Conservation (phyloP, 768 basidiomycete species). For the Boletus rubescentipes region DNA sequence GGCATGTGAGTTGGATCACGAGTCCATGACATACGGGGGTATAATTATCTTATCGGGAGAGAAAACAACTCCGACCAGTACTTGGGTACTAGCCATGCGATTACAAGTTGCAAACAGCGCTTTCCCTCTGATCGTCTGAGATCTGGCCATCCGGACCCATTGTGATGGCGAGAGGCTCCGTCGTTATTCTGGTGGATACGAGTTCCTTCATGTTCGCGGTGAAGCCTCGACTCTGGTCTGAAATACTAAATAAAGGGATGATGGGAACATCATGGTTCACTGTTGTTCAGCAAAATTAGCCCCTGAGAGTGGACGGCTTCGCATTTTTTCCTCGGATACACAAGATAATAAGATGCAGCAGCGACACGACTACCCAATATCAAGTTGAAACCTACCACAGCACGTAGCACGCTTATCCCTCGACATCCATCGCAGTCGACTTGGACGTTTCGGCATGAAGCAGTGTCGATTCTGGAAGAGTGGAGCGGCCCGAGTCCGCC, state of each 20-base stretch:
- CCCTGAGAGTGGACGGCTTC: background rate
- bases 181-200: too few relatives aligned
- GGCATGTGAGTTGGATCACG: conserved; percentile 2
- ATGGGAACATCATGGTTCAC: too few relatives aligned
- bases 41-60: conserved; percentile 7
- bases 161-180: too few relatives aligned
- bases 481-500: background rate
- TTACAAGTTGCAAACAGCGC: too few relatives aligned
- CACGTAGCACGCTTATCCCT: background rate
- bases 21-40: background rate
- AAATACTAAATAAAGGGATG: too few relatives aligned
- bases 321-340: background rate
- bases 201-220: too few relatives aligned
- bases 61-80: too few relatives aligned
- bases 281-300: too few relatives aligned
- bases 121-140: too few relatives aligned
- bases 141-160: too few relatives aligned
- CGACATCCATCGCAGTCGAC: background rate
- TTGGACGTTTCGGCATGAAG: background rate
- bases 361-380: background rate
- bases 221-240: too few relatives aligned
- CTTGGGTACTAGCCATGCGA: too few relatives aligned
- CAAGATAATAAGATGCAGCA: background rate
- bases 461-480: background rate
- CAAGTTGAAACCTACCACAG: background rate